Conservation (phyloP, 176 grass and related monocot genomes). For the Oryza coarctata region DNA sequence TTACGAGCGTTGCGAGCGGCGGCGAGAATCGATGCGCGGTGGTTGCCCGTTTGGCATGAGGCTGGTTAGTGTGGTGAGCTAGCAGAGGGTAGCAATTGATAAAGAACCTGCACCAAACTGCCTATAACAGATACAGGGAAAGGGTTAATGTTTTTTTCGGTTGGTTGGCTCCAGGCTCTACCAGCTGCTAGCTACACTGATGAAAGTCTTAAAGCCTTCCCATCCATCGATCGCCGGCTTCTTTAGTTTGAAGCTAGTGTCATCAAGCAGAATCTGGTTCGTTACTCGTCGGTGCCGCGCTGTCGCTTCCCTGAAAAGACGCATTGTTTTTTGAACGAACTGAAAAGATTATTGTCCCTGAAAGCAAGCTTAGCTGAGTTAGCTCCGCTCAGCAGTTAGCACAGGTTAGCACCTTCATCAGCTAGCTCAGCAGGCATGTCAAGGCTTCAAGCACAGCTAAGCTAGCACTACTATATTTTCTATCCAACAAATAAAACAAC, state of each 20-base stretch:
- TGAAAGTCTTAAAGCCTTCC: not conserved
- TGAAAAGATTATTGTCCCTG: not conserved
- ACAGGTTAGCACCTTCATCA: not conserved
- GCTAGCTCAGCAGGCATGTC: not conserved
- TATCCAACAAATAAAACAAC: not conserved
- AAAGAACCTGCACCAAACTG: conserved; percentile 23
- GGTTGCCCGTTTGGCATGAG: conserved; percentile 45
- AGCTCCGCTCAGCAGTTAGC: not conserved
- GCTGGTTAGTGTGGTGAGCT: conserved; percentile 40
- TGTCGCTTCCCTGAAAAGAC: not conserved
- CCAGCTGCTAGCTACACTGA: not conserved
- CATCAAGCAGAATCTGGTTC: not conserved
- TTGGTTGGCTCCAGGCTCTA: not conserved
- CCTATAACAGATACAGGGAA: not conserved
- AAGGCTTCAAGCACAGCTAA: not conserved
- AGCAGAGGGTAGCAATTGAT: not conserved
- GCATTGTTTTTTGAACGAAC: not conserved
- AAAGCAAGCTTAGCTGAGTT: not conserved
- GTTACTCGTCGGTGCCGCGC: not conserved
- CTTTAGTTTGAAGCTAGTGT: not conserved
- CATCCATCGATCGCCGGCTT: not conserved
- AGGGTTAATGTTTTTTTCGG: not conserved
- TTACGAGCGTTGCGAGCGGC: not conserved
- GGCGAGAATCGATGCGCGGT: conserved; percentile 23
- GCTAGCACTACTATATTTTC: not conserved